A percentile compares a stretch with the other conserved stretches of the same genome.
These are phyloP conservation scores for Royoungia palumana DNA, from an alignment of 768 basidiomycete genomes.

Conservation along the genomic window DNA sequence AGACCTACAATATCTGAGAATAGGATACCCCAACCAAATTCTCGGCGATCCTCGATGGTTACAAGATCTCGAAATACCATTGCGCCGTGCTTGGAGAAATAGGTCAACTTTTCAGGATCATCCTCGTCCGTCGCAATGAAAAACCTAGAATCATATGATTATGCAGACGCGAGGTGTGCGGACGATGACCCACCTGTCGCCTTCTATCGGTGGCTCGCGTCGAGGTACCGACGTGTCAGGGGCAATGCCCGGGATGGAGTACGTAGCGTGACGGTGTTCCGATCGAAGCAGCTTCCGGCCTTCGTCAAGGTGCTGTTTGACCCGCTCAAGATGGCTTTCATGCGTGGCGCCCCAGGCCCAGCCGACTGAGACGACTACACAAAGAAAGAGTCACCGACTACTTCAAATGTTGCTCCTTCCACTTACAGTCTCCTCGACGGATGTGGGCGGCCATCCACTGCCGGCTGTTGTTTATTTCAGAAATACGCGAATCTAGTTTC, in stretches of 20 bases:
- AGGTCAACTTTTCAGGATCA: slow-evolving; percentile 26
- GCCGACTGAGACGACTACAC: slow-evolving; percentile 23
- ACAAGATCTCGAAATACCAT: slow-evolving; percentile 39
- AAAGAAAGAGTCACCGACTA: neutral
- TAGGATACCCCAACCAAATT: slow-evolving; percentile 39
- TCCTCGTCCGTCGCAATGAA: slow-evolving; percentile 39
- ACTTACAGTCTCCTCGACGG: slow-evolving; percentile 39
- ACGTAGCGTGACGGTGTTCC: slow-evolving; percentile 10
- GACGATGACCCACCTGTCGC: slow-evolving; percentile 14
- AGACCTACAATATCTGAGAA: slow-evolving; percentile 40
- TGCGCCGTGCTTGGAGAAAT: slow-evolving; percentile 33
- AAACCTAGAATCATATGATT: slow-evolving; percentile 16
- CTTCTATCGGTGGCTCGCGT: slow-evolving; percentile 15
- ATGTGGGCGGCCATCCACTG: slow-evolving; percentile 39
- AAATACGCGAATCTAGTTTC: slow-evolving; percentile 22
- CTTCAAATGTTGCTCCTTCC: neutral
- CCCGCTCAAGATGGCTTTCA: slow-evolving; percentile 32
- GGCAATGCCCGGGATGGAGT: slow-evolving; percentile 16
- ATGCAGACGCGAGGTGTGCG: neutral
- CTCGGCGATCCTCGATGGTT: slow-evolving; percentile 36
- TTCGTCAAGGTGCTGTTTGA: slow-evolving; percentile 27
- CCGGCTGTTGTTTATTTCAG: slow-evolving; percentile 24
- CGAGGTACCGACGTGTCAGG: slow-evolving; percentile 10
- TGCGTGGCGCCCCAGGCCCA: slow-evolving; percentile 35
- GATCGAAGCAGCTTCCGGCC: slow-evolving; percentile 29